phyloP scores from a whole-genome alignment of 2,329 filamentous ascomycete species.

The Graphilbum sp. region DNA sequence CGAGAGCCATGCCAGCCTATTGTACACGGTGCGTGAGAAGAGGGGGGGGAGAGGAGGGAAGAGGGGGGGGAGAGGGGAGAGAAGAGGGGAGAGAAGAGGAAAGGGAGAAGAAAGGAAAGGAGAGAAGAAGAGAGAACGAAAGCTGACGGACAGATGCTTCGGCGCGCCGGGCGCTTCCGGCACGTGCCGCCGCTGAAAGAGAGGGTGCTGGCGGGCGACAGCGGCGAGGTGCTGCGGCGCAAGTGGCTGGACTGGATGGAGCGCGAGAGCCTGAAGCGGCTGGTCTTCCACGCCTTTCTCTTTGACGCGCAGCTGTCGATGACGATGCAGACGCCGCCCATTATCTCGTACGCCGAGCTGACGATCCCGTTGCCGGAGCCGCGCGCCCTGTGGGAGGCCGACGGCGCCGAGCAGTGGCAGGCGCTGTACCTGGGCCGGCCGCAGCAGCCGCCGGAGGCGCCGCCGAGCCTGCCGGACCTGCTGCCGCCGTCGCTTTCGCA shows the following conservation, averaged over 20 bases:
- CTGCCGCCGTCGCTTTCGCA: slow-evolving; percentile 2
- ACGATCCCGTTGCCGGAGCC: slow-evolving; percentile 47
- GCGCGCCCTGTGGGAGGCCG: slow-evolving; percentile 48
- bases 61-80: too few relatives aligned
- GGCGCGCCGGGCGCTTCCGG: slow-evolving; percentile 5
- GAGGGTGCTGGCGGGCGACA: background rate
- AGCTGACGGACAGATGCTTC: slow-evolving; percentile 5
- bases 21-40: slow-evolving; percentile 1
- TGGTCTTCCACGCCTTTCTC: slow-evolving; percentile 48
- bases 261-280: slow-evolving; percentile 17
- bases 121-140: too few relatives aligned
- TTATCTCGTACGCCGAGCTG: slow-evolving; percentile 54
- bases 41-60: too few relatives aligned
- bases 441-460: background rate
- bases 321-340: slow-evolving; percentile 44
- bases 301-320: slow-evolving; percentile 53
- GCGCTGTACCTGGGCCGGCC: slow-evolving; percentile 27
- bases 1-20: slow-evolving; percentile 23
- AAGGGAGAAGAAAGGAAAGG: too few relatives aligned
- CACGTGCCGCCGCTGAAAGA: background rate
- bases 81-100: too few relatives aligned
- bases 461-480: slow-evolving; percentile 1
- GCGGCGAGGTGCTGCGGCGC: slow-evolving; percentile 1
- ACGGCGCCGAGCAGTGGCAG: slow-evolving; percentile 49
- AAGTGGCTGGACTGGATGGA: background rate